Evolutionary conservation across 2,329 filamentous ascomycete species (phyloP), one percentile per base, ranked within the genome.

Genomic region (Stylonectria norvegica): DNA sequence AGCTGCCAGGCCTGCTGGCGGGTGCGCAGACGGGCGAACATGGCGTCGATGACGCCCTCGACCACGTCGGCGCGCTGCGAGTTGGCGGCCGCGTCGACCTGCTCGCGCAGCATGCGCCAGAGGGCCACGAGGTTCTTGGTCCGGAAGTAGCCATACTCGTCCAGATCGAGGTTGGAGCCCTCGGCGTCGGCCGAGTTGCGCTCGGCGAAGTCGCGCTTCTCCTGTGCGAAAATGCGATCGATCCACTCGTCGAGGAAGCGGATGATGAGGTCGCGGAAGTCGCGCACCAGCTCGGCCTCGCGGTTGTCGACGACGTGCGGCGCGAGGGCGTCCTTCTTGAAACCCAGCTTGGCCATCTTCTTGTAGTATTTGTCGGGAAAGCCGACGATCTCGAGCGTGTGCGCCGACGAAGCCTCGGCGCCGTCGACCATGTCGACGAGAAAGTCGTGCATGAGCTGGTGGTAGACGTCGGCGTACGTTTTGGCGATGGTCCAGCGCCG

Each of bases 201-300:
- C 41, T 89, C 82, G 34, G 81, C 72, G 64, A 98, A 94, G 53
- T 88, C 85, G 55, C 83, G 85, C 58, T 78, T 79, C 66, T 98
- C 94, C 31, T 87, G 83, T 7, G 74, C 75, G 56, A 88, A 89
- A 64, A 98, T 96, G 42, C 89, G 83, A 49, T 94, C 88, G 75
- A 97, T 95, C 90, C 93, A 98, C 69, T 97, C 87, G 62, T 96
- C 91, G 43, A 98, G 83, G 46, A 89, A 90, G 60, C 86, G 88
- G 66, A 96, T 93, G 63, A 98, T 97, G 60, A 97, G 84, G 61
- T 89, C 85, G 45, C 91, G 82, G 75, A 96, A 98, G 61, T 95
- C 90, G 37, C 89, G 84, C 38, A 98, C 87, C 12, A 98, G 76
- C 62, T 98, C 93, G 27, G 81, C 76, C 65, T 94, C 90, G 45